Evolutionary conservation across 805 yeast genomes (phyloP).

Genomic region (Maudiozyma bulderi): DNA sequence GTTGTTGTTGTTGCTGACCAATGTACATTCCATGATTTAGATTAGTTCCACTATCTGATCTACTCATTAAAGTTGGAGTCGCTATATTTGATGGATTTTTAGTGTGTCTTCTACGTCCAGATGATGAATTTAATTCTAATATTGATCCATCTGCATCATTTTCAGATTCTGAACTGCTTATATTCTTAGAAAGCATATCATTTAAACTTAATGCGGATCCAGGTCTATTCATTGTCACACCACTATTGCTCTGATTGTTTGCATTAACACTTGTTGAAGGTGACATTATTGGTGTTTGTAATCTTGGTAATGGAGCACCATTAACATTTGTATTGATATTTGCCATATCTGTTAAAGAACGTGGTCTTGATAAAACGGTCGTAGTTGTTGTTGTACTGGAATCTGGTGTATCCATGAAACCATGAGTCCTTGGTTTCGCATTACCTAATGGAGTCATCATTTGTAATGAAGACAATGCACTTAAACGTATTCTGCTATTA

Average conservation of each 20-base stretch:
- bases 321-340: conserved; percentile 1
- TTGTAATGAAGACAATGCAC: conserved; percentile 43
- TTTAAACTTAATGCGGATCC: conserved; percentile 18
- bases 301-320: not conserved
- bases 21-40: conserved; percentile 3
- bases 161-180: conserved; percentile 9
- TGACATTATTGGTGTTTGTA: not conserved
- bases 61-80: conserved; percentile 21
- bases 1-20: conserved; percentile 1
- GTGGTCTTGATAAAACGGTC: conserved; percentile 16
- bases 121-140: not conserved
- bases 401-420: conserved; percentile 13
- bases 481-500: conserved; percentile 20
- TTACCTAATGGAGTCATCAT: conserved; percentile 49
- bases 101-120: conserved; percentile 3
- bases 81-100: not conserved
- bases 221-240: conserved; percentile 11
- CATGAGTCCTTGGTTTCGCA: not conserved
- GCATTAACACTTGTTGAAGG: not conserved
- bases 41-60: conserved; percentile 18
- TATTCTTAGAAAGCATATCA: conserved; percentile 10
- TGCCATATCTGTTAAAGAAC: conserved; percentile 17
- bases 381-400: not conserved
- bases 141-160: not conserved
- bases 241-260: not conserved